phyloP scores from a whole-genome alignment of 2,329 filamentous ascomycete genomes.

The Cordyceps cateniannulata region DNA sequence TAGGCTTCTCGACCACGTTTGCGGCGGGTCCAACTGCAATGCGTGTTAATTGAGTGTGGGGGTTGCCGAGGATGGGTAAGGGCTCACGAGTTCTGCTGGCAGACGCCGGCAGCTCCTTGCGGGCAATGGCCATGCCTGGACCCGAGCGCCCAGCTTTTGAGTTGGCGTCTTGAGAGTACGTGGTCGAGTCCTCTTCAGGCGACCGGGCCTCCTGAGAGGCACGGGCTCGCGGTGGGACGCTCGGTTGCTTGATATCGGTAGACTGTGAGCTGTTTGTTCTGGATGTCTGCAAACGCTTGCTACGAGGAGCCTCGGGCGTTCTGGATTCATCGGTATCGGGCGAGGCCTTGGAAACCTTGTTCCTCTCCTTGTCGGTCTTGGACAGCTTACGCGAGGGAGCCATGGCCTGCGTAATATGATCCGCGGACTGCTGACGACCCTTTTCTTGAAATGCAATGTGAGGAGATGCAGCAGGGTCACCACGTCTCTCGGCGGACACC shows the following conservation, averaged over 20 bases:
- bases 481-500: slow-evolving; percentile 37
- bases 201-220: slow-evolving; percentile 41
- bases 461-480: slow-evolving; percentile 53
- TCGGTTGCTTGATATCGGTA: slow-evolving; percentile 32
- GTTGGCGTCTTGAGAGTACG: slow-evolving; percentile 35
- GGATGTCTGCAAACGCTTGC: slow-evolving; percentile 40
- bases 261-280: slow-evolving; percentile 38
- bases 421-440: slow-evolving; percentile 52
- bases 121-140: slow-evolving; percentile 44
- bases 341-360: slow-evolving; percentile 24
- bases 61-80: not conserved
- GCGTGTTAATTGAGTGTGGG: slow-evolving; percentile 16
- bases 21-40: slow-evolving; percentile 31
- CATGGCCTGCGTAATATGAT: slow-evolving; percentile 48
- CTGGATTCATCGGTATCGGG: slow-evolving; percentile 53
- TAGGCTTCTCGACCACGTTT: slow-evolving; percentile 14
- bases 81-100: slow-evolving; percentile 39
- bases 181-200: slow-evolving; percentile 47
- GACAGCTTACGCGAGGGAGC: slow-evolving; percentile 41
- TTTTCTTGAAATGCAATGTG: slow-evolving; percentile 92
- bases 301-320: slow-evolving; percentile 73
- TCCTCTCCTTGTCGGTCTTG: slow-evolving; percentile 33
- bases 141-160: slow-evolving; percentile 33
- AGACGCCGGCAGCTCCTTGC: slow-evolving; percentile 55
- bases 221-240: slow-evolving; percentile 21